Evolutionary conservation across 2,329 filamentous ascomycete species (phyloP).

Genomic region (Trichophyton simii): DNA sequence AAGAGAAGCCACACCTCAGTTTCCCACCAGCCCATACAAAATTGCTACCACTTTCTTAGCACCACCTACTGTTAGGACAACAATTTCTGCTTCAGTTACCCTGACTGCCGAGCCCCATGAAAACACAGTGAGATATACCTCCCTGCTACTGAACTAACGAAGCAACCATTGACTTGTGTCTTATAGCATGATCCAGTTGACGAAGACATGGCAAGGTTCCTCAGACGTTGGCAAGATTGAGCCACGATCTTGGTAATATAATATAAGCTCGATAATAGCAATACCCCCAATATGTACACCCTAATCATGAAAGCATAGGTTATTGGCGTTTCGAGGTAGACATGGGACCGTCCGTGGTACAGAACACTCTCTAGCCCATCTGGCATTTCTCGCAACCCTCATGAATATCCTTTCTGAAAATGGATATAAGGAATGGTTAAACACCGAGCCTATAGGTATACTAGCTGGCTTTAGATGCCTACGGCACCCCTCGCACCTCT

Average conservation of each 20-base stretch:
- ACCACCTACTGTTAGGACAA: constrained; percentile 36
- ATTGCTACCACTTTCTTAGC: constrained; percentile 42
- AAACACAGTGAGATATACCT: constrained; percentile 42
- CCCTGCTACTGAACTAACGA: neutral
- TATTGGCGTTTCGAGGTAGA: neutral
- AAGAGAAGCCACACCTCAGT: constrained; percentile 38
- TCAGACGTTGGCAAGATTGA: constrained; percentile 49
- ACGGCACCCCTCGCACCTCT: neutral
- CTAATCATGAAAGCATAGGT: neutral
- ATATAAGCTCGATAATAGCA: neutral
- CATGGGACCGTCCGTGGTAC: neutral
- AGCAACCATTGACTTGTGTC: neutral
- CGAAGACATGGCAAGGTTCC: constrained; percentile 45
- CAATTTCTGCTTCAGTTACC: constrained; percentile 34
- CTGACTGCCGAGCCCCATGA: constrained; percentile 42
- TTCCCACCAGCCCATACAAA: constrained; percentile 43
- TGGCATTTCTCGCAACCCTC: neutral
- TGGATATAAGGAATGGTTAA: neutral
- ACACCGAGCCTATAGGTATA: neutral
- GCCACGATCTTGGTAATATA: neutral
- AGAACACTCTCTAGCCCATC: neutral
- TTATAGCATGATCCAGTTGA: constrained; percentile 30
- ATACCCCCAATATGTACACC: neutral
- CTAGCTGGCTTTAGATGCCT: neutral
- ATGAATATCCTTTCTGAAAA: neutral